Base-by-base conservation (phyloP, 2,329 filamentous ascomycete genomes). In the Cladosporium sp. region DNA sequence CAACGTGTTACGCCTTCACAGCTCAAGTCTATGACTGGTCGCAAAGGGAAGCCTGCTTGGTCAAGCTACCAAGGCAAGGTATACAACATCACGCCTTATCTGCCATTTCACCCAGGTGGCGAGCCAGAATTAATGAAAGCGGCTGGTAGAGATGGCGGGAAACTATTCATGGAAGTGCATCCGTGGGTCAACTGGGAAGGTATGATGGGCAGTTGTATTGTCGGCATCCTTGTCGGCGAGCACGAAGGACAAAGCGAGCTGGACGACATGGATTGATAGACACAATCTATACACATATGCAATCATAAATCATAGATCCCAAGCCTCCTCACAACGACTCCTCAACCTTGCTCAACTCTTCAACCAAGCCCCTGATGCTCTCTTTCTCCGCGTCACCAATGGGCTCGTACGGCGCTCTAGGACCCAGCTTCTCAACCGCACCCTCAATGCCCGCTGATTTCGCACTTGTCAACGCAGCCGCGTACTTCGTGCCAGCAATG, bases 51-150 rank as follows among this genome's bases (percentile, higher is more conserved):
- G 52, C 90, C 96, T 67, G 91, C 92, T 0, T 99, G 94, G 94
- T 95, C 89, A 60, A 89, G 85, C 1, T 87, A 96, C 60, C 88
- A 90, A 60, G 92, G 93, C 1, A 89, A 89, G 67, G 93, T 97
- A 25, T 99, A 97, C 75, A 97, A 97, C 68, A 87, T 99, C 58
- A 88, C 87, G 0, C 91, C 93, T 0, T 99, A 97, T 70, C 71
- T 91, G 35, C 86, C 89, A 1, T 99, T 91, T 70, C 94, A 99
- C 71, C 94, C 94, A 0, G 94, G 94, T 20, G 94, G 90, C 8
- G 83, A 87, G 65, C 84, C 85, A 4, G 89, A 95, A 74, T 72
- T 94, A 66, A 92, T 86, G 75, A 93, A 97, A 68, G 88, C 80
- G 32, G 81, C 76, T 0, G 90, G 85, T 64, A 91, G 89, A 71